Evolutionary conservation across 495 filamentous ascomycete genomes (phyloP), one percentile per base, ranked within the genome.

Genomic region (Endocarpon pusillum): DNA sequence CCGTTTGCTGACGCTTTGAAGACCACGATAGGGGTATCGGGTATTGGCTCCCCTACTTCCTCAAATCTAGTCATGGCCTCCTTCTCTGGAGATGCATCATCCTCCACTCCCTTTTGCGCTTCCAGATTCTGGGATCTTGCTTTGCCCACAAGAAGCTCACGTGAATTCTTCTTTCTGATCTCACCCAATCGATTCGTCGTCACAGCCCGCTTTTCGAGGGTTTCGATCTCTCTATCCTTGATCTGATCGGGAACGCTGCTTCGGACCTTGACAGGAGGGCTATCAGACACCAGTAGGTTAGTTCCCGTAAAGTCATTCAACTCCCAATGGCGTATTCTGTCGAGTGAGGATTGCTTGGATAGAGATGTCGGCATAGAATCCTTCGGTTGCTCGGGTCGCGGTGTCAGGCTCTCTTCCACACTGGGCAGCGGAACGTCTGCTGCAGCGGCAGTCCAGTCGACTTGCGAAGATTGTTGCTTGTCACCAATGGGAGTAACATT

Each of bases 271-370:
- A 72, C 53, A 11, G 65, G 66, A 21, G 75, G 74, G 24, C 72
- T 78, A 9, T 59, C 50, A 3, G 75, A 78, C 5, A 73, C 43
- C 32, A 77, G 66, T 20, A 78, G 37, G 29, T 73, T 72, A 15
- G 57, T 59, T 18, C 61, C 67, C n/a, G 74, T 77, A 38, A 82
- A 75, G 4, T 65, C 56, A 29, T 68, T 64, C 12, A 64, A 44
- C 26, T 77, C 59, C 69, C 66, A 73, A 18, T 66, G 61, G 15
- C 53, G 59, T 39, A 58, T 58, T 39, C 61, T 55, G 23, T 69
- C 54, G 2, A 63, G 53, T 15, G 67, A 65, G 9, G 48, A 41
- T 16, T 51, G 39, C n/a, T 40, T 37, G 1, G 42, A 44, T 19
- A 47, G 51, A 5, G 43, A 41, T 22, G 55, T 44, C n/a, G 59